Evolutionary conservation across 2,329 filamentous ascomycete species (phyloP).

Genomic region (Pleomassaria siparia): DNA sequence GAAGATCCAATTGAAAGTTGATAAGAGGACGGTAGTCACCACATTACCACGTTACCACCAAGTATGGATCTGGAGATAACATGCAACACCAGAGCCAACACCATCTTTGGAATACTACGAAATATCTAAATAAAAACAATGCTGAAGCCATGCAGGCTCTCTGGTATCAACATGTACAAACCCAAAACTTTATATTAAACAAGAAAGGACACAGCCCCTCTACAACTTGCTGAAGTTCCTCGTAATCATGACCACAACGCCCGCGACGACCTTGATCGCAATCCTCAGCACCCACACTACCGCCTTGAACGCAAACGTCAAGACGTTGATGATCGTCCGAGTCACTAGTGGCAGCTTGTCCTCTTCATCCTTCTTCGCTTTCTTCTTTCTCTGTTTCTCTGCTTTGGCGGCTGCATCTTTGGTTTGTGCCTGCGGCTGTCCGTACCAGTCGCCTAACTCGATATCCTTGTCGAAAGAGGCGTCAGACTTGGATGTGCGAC

Average conservation of each 20-base stretch:
- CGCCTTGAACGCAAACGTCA: constrained; percentile 47
- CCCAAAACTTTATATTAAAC: too few species aligned
- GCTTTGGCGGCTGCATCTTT: constrained; percentile 14
- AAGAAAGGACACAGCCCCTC: too few species aligned
- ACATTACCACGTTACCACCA: too few species aligned
- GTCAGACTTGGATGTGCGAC: constrained; percentile 15
- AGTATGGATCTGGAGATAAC: too few species aligned
- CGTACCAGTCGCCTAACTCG: constrained; percentile 42
- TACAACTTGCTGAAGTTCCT: constrained; percentile 39
- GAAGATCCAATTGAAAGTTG: too few species aligned
- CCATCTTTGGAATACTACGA: too few species aligned
- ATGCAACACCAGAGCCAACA: too few species aligned
- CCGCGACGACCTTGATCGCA: constrained; percentile 45
- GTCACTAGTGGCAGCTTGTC: constrained; percentile 43
- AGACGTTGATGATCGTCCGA: constrained; percentile 41
- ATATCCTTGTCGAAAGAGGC: constrained; percentile 38
- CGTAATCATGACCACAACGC: constrained; percentile 42
- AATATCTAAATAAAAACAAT: too few species aligned
- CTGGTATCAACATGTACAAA: too few species aligned
- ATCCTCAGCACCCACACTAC: constrained; percentile 46
- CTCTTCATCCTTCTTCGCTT: constrained; percentile 31
- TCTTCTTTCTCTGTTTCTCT: constrained; percentile 27
- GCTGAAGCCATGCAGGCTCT: too few species aligned
- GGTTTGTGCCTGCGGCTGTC: constrained; percentile 22
- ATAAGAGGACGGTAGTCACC: too few species aligned